Conservation (phyloP, 805 yeast genomes). For the Tetrapisispora namnaoensis region DNA sequence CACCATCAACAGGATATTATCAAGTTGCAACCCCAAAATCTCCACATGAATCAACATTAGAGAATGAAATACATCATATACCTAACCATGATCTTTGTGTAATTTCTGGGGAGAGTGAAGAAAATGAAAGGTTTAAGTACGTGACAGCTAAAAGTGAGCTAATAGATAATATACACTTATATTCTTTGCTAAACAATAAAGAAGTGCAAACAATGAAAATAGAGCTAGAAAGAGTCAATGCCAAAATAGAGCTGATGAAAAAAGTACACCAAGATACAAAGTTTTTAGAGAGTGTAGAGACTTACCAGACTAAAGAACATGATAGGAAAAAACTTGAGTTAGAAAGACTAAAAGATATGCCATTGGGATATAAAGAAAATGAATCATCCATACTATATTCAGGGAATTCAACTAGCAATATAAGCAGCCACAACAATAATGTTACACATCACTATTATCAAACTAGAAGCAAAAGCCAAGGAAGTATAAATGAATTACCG, state of each 20-base stretch:
- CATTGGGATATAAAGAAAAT: conserved; percentile 36
- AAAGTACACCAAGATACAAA: conserved; percentile 31
- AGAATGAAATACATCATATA: conserved; percentile 11
- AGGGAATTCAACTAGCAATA: not conserved
- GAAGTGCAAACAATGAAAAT: conserved; percentile 42
- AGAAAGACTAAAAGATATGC: conserved; percentile 23
- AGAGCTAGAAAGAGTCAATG: conserved; percentile 48
- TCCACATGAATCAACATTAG: conserved; percentile 31
- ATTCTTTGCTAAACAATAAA: conserved; percentile 49
- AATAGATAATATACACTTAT: conserved; percentile 45
- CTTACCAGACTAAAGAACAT: conserved; percentile 9
- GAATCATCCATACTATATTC: conserved; percentile 9
- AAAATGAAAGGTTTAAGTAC: conserved; percentile 22
- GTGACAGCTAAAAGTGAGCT: conserved; percentile 28
- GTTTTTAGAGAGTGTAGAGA: conserved; percentile 16
- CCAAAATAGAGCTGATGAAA: conserved; percentile 45
- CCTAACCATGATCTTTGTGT: conserved; percentile 7
- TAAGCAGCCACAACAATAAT: not conserved
- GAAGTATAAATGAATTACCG: conserved; percentile 7
- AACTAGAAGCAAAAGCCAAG: conserved; percentile 28
- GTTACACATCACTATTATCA: conserved; percentile 20
- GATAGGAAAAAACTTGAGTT: conserved; percentile 11
- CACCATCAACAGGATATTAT: conserved; percentile 12
- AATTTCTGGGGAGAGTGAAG: conserved; percentile 19
- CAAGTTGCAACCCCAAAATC: conserved; percentile 38